Evolutionary conservation across 495 filamentous ascomycete species (phyloP).

Genomic region (Hyphodiscus hymeniophilus): DNA sequence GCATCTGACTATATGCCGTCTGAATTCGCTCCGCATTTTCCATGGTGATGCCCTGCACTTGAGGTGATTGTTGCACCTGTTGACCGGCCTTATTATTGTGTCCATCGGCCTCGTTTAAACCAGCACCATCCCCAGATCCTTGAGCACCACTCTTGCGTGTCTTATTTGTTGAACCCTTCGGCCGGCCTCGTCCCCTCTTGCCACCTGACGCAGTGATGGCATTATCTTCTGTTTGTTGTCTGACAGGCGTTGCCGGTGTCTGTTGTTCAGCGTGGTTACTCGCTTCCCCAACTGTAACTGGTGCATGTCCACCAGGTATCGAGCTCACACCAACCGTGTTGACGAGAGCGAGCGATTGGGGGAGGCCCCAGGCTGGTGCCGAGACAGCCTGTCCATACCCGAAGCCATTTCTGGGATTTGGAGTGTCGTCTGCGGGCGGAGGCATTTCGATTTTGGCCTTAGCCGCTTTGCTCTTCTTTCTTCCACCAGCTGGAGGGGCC

Average conservation of each 20-base stretch:
- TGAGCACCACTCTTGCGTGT: conserved; percentile 11
- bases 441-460: conserved; percentile 8
- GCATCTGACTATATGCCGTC: background rate
- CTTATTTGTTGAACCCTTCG: conserved; percentile 23
- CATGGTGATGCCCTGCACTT: background rate
- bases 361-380: conserved; percentile 22
- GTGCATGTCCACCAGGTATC: conserved; percentile 8
- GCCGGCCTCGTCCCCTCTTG: conserved; percentile 20
- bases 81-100: conserved; percentile 3
- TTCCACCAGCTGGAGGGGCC: background rate
- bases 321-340: conserved; percentile 13
- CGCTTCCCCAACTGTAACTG: conserved; percentile 8
- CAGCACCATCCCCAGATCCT: conserved; percentile 1
- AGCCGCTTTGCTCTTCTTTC: conserved; percentile 11
- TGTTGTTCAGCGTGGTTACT: conserved; percentile 5
- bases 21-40: conserved; percentile 8
- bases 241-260: conserved; percentile 4
- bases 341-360: conserved; percentile 14
- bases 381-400: conserved; percentile 21
- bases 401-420: conserved; percentile 23
- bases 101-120: background rate
- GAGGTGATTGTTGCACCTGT: conserved; percentile 5
- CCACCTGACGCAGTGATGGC: conserved; percentile 7
- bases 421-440: conserved; percentile 6
- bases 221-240: conserved; percentile 5